Base-by-base conservation (phyloP, 2,329 filamentous ascomycete genomes). In the Graphiopsis chlorocephala region DNA sequence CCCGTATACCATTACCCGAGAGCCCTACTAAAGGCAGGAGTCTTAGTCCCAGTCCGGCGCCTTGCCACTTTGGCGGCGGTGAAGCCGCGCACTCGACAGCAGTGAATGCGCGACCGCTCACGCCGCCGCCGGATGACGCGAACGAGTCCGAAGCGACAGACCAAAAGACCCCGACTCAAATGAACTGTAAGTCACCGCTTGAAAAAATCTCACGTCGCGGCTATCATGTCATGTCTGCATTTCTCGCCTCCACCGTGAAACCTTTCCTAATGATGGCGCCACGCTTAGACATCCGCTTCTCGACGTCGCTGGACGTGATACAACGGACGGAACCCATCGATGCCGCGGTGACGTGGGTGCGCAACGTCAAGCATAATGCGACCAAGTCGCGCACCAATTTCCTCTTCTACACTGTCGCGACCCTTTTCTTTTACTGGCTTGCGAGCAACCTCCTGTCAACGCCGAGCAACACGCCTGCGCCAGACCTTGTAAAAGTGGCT, bases 401-500 rank as follows among this genome's bases (percentile, higher is more conserved):
- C 11, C 74, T 92, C 26, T 76, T 86, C 59, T 88, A 89, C 10
- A 70, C 89, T 3, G 63, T 91, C 20, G 76, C 89, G 60, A 81
- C 84, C 3, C 72, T 95, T 7, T 67, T 95, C 31, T 86, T 89
- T 12, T 83, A 92, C 71, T 81, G 87, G 8, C 80, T 89, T 25
- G 76, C 91, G 70, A 86, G 88, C 67, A 83, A 86, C 11, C 79
- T 96, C 17, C 86, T 91, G 60, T 84, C 90, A 65, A 91, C 92
- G 12, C 89, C 87, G 31, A 77, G 82, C 5, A 83, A 85, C 42
- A 87, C 83, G 14, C 86, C 90, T 0, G 89, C 90, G 2, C 92
- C 92, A 0, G 93, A 97, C 75, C 84, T 98, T 17, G 90, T 97
- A 74, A 97, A 96, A 76, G 90, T 97, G 26, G 93, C 93, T 4